Evolutionary conservation across 495 filamentous ascomycete genomes (phyloP).

Genomic region (Opeltia flavorubescens): DNA sequence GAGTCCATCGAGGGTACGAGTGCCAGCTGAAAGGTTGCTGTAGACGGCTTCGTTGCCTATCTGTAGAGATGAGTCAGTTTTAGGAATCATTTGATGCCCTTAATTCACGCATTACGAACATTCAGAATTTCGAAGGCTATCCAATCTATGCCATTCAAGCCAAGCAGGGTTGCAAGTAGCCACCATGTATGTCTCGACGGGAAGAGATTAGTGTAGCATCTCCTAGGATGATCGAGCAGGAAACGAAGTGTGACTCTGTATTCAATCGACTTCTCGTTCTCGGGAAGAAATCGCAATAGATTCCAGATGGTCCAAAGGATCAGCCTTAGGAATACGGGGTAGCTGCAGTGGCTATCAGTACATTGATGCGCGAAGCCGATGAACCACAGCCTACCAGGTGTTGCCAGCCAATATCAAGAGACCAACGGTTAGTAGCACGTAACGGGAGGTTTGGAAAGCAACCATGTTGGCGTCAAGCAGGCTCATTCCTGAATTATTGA

Average conservation of each 20-base stretch:
- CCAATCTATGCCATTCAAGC: slow-evolving; percentile 74
- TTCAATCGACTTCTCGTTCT: slow-evolving; percentile 28
- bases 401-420: slow-evolving; percentile 75
- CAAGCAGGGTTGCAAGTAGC: slow-evolving; percentile 54
- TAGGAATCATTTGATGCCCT: not conserved
- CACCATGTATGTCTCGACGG: slow-evolving; percentile 68
- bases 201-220: slow-evolving; percentile 66
- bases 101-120: slow-evolving; percentile 2
- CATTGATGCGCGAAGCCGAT: not conserved
- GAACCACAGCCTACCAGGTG: slow-evolving; percentile 30
- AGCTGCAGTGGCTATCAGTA: slow-evolving; percentile 19
- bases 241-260: slow-evolving; percentile 58
- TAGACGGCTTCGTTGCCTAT: slow-evolving; percentile 54
- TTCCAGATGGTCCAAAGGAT: slow-evolving; percentile 43
- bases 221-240: slow-evolving; percentile 61
- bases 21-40: slow-evolving; percentile 33
- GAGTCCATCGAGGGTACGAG: slow-evolving; percentile 59
- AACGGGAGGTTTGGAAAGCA: slow-evolving; percentile 48
- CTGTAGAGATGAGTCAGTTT: not conserved
- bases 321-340: slow-evolving; percentile 67
- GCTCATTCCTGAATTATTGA: slow-evolving; percentile 81
- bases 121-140: slow-evolving; percentile 66
- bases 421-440: slow-evolving; percentile 62
- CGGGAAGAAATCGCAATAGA: slow-evolving; percentile 33
- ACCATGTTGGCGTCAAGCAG: slow-evolving; percentile 74